Evolutionary conservation across 2,329 filamentous ascomycete genomes (phyloP).

Genomic region (Phoma sp.): DNA sequence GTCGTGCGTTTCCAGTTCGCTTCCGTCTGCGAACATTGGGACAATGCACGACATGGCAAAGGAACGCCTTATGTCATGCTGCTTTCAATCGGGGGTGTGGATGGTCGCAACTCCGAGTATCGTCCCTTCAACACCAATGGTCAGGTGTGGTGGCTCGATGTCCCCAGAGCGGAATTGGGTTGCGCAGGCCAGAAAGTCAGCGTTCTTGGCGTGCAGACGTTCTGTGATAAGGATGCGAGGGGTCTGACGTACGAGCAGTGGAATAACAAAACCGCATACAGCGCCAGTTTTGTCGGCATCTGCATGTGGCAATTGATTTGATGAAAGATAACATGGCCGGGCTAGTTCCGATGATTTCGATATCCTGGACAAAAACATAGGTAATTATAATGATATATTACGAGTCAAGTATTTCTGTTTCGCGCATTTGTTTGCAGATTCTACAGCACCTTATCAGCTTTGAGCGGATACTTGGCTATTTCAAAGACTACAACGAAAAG

Average conservation of each 20-base stretch:
- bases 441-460: no score
- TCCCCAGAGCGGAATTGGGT: slow-evolving; percentile 60
- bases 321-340: neutral
- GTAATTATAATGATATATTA: no score
- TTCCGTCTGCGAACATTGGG: slow-evolving; percentile 83
- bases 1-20: slow-evolving; percentile 79
- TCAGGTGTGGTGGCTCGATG: slow-evolving; percentile 81
- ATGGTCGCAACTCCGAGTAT: slow-evolving; percentile 71
- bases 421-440: no score
- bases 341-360: no score
- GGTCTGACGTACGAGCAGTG: slow-evolving; percentile 54
- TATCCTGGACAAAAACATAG: no score
- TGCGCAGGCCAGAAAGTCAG: slow-evolving; percentile 63
- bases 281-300: slow-evolving; percentile 56
- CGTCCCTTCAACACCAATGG: slow-evolving; percentile 76
- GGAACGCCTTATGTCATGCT: slow-evolving; percentile 73
- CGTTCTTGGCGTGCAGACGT: slow-evolving; percentile 65
- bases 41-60: slow-evolving; percentile 68
- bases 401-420: no score
- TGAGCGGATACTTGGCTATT: no score
- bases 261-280: slow-evolving; percentile 46
- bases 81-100: slow-evolving; percentile 64
- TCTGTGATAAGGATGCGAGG: slow-evolving; percentile 58
- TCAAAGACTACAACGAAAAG: no score
- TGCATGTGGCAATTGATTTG: slow-evolving; percentile 61